Conservation (phyloP, 2,329 filamentous ascomycete genomes). For the Raffaelea albimanens region DNA sequence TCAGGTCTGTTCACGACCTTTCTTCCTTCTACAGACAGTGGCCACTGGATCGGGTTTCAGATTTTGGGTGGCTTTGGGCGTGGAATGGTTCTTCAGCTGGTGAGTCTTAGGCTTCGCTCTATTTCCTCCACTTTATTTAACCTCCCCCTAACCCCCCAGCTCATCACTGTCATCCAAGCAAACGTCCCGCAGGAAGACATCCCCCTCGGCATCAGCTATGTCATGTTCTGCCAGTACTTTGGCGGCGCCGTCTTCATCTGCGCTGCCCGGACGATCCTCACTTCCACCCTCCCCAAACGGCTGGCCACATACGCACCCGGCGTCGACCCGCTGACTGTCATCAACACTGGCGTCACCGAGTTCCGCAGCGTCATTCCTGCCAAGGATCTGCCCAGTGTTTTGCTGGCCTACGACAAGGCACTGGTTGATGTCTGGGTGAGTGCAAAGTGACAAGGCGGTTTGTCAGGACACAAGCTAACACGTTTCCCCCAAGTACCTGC, state of each 20-base stretch:
- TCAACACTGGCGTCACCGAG: slow-evolving; percentile 35
- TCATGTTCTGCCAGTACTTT: slow-evolving; percentile 55
- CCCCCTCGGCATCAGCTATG: slow-evolving; percentile 39
- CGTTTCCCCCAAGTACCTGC: slow-evolving; percentile 7
- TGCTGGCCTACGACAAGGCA: slow-evolving; percentile 8
- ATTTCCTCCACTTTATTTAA: slow-evolving; percentile 15
- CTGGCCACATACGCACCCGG: slow-evolving; percentile 34
- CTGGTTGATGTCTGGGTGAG: slow-evolving; percentile 7
- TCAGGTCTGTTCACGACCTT: slow-evolving; percentile 47
- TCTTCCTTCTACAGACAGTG: slow-evolving; percentile 31
- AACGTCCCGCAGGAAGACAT: slow-evolving; percentile 37
- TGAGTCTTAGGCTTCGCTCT: neutral
- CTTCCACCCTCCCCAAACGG: slow-evolving; percentile 48
- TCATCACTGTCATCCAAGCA: slow-evolving; percentile 41
- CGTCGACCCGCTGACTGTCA: slow-evolving; percentile 38
- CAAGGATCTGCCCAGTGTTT: neutral
- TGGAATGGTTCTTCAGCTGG: slow-evolving; percentile 10
- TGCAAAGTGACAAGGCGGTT: no score
- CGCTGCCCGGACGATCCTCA: slow-evolving; percentile 58
- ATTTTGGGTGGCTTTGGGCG: slow-evolving; percentile 31
- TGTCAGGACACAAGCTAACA: no score
- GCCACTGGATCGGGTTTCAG: slow-evolving; percentile 50
- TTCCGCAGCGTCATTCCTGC: slow-evolving; percentile 5
- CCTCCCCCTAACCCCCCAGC: slow-evolving; percentile 35
- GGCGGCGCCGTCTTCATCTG: slow-evolving; percentile 58